Percentiles rank a stretch among this genome's conserved stretches.
phyloP scores from a whole-genome alignment of 805 yeast genomes.

The Ogataea glucozyma region DNA sequence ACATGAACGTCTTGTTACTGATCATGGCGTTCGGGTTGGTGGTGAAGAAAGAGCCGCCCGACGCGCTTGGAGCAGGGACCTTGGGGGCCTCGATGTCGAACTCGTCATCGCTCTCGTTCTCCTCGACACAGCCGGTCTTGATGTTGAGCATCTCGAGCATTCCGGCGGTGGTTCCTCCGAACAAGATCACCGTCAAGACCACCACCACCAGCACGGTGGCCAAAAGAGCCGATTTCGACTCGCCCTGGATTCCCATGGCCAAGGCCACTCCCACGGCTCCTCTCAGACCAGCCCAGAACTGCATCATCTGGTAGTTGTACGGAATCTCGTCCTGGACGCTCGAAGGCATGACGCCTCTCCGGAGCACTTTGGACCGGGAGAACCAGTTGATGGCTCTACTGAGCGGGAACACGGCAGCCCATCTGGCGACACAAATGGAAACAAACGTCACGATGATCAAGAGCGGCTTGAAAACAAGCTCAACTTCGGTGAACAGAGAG shows the following conservation, averaged over 20 bases:
- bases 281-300: slow-evolving; percentile 98
- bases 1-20: slow-evolving; percentile 22
- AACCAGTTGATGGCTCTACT: slow-evolving; percentile 83
- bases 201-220: slow-evolving; percentile 98
- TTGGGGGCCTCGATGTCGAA: slow-evolving; percentile 83
- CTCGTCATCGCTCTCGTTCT: slow-evolving; percentile 86
- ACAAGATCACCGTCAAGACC: slow-evolving; percentile 90
- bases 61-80: slow-evolving; percentile 23
- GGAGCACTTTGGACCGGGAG: slow-evolving; percentile 57
- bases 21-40: slow-evolving; percentile 15
- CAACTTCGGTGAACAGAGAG: slow-evolving; percentile 94
- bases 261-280: slow-evolving; percentile 99
- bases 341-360: slow-evolving; percentile 41
- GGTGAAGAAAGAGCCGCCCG: slow-evolving; percentile 13
- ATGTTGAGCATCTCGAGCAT: slow-evolving; percentile 95
- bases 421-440: slow-evolving; percentile 91
- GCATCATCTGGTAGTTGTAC: slow-evolving; percentile 96
- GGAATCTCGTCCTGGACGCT: slow-evolving; percentile 82
- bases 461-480: slow-evolving; percentile 90
- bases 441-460: slow-evolving; percentile 86
- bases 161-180: slow-evolving; percentile 98
- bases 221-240: slow-evolving; percentile 78
- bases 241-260: slow-evolving; percentile 97
- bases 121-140: slow-evolving; percentile 86
- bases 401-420: slow-evolving; percentile 96